Conservation (phyloP, 805 yeast genomes). For the Candida insectorum region DNA sequence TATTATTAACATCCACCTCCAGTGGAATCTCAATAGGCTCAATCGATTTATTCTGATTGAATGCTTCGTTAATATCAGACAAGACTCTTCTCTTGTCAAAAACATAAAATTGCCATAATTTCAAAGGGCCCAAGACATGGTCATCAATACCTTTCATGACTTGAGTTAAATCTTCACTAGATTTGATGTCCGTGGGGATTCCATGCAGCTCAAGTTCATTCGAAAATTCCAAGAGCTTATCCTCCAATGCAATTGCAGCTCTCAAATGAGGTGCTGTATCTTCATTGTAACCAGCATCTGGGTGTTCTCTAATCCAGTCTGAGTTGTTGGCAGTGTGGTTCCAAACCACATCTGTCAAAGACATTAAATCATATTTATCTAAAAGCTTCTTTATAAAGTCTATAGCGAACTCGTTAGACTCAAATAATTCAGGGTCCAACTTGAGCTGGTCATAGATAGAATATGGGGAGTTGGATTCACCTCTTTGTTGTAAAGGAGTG, state of each 20-base stretch:
- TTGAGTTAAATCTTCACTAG: constrained; percentile 51
- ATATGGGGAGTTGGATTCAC: constrained; percentile 89
- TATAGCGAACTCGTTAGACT: constrained; percentile 50
- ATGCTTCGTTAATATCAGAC: constrained; percentile 32
- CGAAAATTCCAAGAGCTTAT: constrained; percentile 63
- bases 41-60: constrained; percentile 24
- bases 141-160: constrained; percentile 66
- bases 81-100: constrained; percentile 51
- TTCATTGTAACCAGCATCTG: constrained; percentile 85
- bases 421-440: constrained; percentile 69
- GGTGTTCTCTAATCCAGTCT: constrained; percentile 77
- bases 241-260: constrained; percentile 83
- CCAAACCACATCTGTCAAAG: constrained; percentile 89
- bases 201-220: constrained; percentile 51
- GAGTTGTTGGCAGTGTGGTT: constrained; percentile 95
- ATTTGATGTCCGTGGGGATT: constrained; percentile 54
- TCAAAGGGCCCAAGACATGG: constrained; percentile 63
- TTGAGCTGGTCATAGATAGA: constrained; percentile 81
- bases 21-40: constrained; percentile 42
- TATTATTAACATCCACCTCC: constrained; percentile 33
- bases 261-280: constrained; percentile 86
- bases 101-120: constrained; percentile 88
- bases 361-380: constrained; percentile 55
- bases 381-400: constrained; percentile 49
- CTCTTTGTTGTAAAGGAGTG: constrained; percentile 88